Evolutionary conservation across 2,329 filamentous ascomycete species (phyloP), one percentile per base, ranked within the genome.

Genomic region (Aciculosporium take): DNA sequence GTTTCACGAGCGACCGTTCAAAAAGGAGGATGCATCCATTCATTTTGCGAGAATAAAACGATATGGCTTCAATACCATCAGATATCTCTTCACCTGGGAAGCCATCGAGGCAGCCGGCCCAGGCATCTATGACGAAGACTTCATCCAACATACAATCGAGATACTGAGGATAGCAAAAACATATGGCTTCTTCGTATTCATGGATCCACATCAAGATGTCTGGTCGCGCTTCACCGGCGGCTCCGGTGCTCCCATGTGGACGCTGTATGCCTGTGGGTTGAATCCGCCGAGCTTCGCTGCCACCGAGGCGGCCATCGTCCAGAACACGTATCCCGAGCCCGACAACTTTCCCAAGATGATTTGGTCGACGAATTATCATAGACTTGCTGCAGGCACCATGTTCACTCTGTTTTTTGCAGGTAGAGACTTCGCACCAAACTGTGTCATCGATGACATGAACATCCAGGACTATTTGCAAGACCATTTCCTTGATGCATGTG

Each of bases 131-230:
- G 93, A 98, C 53, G 86, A 98, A 56, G 80, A 84, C 46, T 98
- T 84, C 73, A 88, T 96, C 49, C 72, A 84, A 49, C 86, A 94
- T 58, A 98, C 91, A 1, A 86, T 98, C 49, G 74, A 84, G 30
- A 69, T 94, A 9, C 63, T 98, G 51, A 74, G 87, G 43, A 69
- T 87, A 48, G 88, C 88, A 29, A 94, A 88, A 57, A 71, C 78
- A 29, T 96, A 94, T 66, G 85, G 84, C 23, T 95, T 98, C 60
- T 94, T 93, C 55, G 72, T 98, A 38, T 96, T 95, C 58, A 94
- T 98, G 86, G 93, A 98, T 53, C 89, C 93, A 17, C 91, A 98
- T 60, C 91, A 98, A 68, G 91, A 98, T 66, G 89, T 96, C 52
- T 98, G 91, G 91, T 95, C 89, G 27, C 75, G 91, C 41, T 91